phyloP scores from a whole-genome alignment of 2,329 filamentous ascomycete species.

The Shiraia bambusicola region DNA sequence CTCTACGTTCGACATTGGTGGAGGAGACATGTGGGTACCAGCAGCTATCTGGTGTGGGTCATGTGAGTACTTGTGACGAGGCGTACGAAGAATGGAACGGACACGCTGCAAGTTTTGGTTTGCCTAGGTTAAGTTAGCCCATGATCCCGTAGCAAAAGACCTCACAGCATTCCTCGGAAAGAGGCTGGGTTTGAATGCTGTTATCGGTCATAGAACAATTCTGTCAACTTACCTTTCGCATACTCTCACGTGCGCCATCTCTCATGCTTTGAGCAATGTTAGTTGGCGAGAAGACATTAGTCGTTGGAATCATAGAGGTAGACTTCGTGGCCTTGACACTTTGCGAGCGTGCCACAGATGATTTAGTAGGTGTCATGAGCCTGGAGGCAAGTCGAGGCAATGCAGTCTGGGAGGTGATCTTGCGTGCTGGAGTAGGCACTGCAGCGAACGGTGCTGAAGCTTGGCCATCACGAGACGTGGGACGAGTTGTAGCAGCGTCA shows the following conservation, averaged over 20 bases:
- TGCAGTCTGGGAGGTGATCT: conserved; percentile 37
- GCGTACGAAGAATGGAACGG: conserved; percentile 64
- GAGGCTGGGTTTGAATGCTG: no score
- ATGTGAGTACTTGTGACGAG: conserved; percentile 60
- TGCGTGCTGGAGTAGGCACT: conserved; percentile 27
- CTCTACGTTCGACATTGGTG: conserved; percentile 44
- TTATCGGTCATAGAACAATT: no score
- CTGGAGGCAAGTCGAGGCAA: conserved; percentile 52
- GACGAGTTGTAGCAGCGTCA: conserved; percentile 67
- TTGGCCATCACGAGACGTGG: conserved; percentile 49
- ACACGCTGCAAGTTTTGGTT: conserved; percentile 56
- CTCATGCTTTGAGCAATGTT: conserved; percentile 37
- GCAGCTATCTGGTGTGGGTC: conserved; percentile 61
- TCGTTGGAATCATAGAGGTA: conserved; percentile 57
- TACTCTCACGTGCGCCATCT: conserved; percentile 41
- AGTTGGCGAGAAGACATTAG: conserved; percentile 46
- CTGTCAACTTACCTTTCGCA: conserved; percentile 31
- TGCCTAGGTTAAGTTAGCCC: conserved; percentile 17
- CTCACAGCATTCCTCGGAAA: no score
- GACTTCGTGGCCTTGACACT: conserved; percentile 53
- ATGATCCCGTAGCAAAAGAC: no score
- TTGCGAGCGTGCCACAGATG: conserved; percentile 65
- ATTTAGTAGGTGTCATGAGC: conserved; percentile 76
- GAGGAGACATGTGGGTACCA: conserved; percentile 58
- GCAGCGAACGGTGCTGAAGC: conserved; percentile 11